Percentiles rank a stretch among this genome's conserved stretches.
Conservation (phyloP, 1,284 basidiomycete genomes). For the Pseudozyma flocculosa region DNA sequence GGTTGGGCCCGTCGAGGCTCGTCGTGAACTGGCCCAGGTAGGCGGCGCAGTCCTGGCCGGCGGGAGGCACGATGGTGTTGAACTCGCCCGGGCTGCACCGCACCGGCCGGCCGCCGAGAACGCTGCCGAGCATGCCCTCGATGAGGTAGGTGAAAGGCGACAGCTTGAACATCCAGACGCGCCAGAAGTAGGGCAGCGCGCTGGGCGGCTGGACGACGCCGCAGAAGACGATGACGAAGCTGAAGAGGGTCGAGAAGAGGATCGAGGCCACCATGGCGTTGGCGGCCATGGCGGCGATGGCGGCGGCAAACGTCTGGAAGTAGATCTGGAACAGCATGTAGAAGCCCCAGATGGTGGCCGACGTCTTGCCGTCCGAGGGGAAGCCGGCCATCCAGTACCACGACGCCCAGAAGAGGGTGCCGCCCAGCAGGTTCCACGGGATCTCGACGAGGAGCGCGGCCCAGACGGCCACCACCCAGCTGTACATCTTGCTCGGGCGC, state of each 20-base stretch:
- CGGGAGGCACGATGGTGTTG: conserved; percentile 57
- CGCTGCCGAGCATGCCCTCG: conserved; percentile 59
- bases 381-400: conserved; percentile 49
- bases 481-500: conserved; percentile 74
- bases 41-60: conserved; percentile 59
- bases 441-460: conserved; percentile 59
- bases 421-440: conserved; percentile 49
- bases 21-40: conserved; percentile 59
- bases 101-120: conserved; percentile 57
- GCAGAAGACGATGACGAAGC: conserved; percentile 68
- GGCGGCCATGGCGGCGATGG: conserved; percentile 69
- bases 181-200: conserved; percentile 42
- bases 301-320: conserved; percentile 67
- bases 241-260: conserved; percentile 68
- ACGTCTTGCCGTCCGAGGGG: conserved; percentile 17
- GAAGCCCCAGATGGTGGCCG: conserved; percentile 34
- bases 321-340: conserved; percentile 58
- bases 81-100: conserved; percentile 60
- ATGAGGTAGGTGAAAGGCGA: conserved; percentile 69
- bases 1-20: conserved; percentile 16
- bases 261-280: conserved; percentile 69
- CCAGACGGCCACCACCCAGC: conserved; percentile 70
- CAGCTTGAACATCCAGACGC: conserved; percentile 61
- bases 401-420: conserved; percentile 45
- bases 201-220: conserved; percentile 58